Base-by-base conservation (phyloP, 495 filamentous ascomycete genomes). In the Neohortaea acidophila region DNA sequence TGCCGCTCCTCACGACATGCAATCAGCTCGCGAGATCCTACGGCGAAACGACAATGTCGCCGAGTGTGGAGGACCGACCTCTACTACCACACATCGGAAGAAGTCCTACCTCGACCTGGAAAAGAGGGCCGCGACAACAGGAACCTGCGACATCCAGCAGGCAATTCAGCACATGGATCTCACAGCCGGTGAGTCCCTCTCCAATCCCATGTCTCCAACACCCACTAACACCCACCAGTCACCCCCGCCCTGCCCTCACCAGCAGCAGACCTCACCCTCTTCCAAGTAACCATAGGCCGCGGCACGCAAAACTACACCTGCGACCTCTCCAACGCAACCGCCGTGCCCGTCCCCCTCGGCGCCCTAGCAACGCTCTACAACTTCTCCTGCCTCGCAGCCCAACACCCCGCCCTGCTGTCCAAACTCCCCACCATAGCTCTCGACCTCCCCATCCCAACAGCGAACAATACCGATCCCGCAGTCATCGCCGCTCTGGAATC, bases 251-350 rank as follows among this genome's bases (percentile, higher is more conserved):
- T 89, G 5, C 72, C 76, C 6, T 38, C 67, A 26, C 70, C 73
- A 11, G 59, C 65, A 13, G 43, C 64, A 7, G 78, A 73, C 36
- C 59, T 81, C 11, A 59, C 38, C 0, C 63, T 84, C 21, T 70
- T 68, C 53, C 82, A 89, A 53, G 77, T 94, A 21, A 83, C 75
- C 50, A 64, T 96, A 34, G 87, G 87, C 51, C 77, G 82, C 23
- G 87, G 87, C 25, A 86, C 77, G 9, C 72, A 94, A 64, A 94
- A 94, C 67, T 96, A 94, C 59, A 85, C 83, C 41, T 94, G 87
- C 65, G 54, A 66, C 22, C 60, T 61, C 37, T 68, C 71, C 46
- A 51, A 70, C 2, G 57, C 64, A 1, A 68, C 73, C 0, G 54
- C 59, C 0, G 39, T 43, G 1, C 87, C 87, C n/a, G 54, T 53